phyloP scores from a whole-genome alignment of 345 rosid species.

The Erucastrum elatum region DNA sequence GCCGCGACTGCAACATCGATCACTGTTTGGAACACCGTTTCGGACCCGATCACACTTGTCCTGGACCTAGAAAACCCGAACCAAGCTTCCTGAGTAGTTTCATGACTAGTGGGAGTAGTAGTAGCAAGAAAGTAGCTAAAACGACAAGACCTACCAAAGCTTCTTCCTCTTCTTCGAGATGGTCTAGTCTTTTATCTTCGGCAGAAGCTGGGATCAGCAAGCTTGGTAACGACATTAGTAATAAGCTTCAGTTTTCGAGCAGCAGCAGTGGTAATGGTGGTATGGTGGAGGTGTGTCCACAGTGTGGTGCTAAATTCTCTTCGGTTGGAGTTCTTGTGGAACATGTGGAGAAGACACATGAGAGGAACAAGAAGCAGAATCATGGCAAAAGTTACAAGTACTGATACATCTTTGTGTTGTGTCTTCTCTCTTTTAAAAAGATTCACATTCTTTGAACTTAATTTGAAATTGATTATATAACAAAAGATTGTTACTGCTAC shows the following conservation, averaged over 20 bases:
- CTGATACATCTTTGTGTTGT: not conserved
- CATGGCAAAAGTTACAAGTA: not conserved
- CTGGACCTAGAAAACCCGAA: constrained; percentile 69
- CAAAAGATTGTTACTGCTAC: no score
- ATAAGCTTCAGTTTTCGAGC: constrained; percentile 62
- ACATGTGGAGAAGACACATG: constrained; percentile 67
- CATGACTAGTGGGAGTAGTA: constrained; percentile 36
- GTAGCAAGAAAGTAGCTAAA: constrained; percentile 51
- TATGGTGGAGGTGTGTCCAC: constrained; percentile 65
- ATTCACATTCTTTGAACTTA: constrained; percentile 21
- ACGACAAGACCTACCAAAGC: constrained; percentile 35
- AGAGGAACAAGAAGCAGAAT: constrained; percentile 48
- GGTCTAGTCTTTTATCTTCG: constrained; percentile 74
- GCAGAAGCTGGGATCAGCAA: constrained; percentile 79
- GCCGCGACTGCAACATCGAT: constrained; percentile 74
- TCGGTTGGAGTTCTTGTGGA: constrained; percentile 62
- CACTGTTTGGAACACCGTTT: constrained; percentile 95
- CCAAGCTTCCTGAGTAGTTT: constrained; percentile 47
- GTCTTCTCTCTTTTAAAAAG: not conserved
- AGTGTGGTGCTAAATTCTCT: constrained; percentile 69
- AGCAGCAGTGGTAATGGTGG: constrained; percentile 43
- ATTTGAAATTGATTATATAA: not conserved
- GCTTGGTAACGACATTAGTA: constrained; percentile 58
- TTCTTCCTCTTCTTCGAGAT: constrained; percentile 57
- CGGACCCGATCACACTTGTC: constrained; percentile 79